These are phyloP conservation scores for Datura wrightii DNA, from an alignment of 257 asterid species.

Conservation along the genomic window DNA sequence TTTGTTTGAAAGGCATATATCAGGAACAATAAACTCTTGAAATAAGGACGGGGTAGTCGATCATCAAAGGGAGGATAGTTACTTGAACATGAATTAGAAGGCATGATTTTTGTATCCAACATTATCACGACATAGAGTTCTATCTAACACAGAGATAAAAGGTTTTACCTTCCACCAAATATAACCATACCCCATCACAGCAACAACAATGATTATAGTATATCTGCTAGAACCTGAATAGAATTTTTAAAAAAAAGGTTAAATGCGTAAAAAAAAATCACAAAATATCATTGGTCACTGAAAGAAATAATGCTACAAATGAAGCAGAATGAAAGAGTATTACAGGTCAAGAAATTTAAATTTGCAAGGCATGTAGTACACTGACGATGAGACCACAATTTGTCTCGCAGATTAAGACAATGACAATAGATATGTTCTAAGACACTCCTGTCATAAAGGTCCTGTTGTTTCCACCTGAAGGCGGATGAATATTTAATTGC, in stretches of 20 bases:
- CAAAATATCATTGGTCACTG: conserved; percentile 19
- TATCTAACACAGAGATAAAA: conserved; percentile 31
- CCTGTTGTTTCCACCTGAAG: conserved; percentile 20
- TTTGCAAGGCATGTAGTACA: conserved; percentile 23
- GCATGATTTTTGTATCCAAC: background rate
- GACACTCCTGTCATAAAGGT: conserved; percentile 12
- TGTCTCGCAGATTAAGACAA: conserved; percentile 6
- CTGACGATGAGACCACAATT: conserved; percentile 1
- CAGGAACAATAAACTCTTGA: conserved; percentile 27
- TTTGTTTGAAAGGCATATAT: conserved; percentile 1
- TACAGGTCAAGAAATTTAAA: conserved; percentile 10
- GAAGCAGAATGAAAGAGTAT: conserved; percentile 8
- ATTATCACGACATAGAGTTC: conserved; percentile 9
- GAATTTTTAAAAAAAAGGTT: conserved; percentile 10
- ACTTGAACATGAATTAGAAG: conserved; percentile 11
- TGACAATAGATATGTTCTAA: background rate
- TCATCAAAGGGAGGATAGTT: conserved; percentile 19
- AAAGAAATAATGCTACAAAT: conserved; percentile 19
- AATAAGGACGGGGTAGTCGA: background rate
- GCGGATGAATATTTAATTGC: background rate
- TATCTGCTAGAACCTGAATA: conserved; percentile 78
- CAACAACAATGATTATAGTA: conserved; percentile 63
- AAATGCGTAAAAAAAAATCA: background rate
- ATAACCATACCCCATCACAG: conserved; percentile 89
- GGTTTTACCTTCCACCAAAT: conserved; percentile 96